phyloP scores from a whole-genome alignment of 1,284 basidiomycete species.

The Ustilago cynodontis region DNA sequence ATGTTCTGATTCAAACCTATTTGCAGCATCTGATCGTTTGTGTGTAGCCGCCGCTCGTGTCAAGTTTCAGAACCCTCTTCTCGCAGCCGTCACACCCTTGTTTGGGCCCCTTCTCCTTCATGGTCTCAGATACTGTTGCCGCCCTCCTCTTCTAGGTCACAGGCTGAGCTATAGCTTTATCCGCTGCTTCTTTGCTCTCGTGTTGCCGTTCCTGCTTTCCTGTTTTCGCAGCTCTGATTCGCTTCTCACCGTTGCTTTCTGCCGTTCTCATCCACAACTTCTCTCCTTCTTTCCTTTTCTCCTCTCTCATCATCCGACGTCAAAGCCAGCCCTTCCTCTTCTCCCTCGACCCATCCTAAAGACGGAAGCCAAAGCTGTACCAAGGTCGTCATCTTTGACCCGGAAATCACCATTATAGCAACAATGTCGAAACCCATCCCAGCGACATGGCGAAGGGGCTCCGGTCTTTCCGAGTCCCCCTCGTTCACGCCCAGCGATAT shows the following conservation, averaged over 20 bases:
- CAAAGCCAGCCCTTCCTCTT: background rate
- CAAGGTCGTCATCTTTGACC: background rate
- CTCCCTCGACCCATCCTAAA: background rate
- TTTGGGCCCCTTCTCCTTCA: background rate
- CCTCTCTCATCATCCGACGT: constrained; percentile 6
- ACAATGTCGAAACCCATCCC: constrained; percentile 43
- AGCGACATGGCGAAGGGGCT: constrained; percentile 28
- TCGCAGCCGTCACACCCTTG: constrained; percentile 5
- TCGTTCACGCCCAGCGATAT: constrained; percentile 22
- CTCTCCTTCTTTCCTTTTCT: background rate
- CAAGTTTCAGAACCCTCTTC: constrained; percentile 8
- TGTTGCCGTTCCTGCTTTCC: constrained; percentile 6
- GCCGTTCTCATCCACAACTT: background rate
- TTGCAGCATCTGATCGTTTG: constrained; percentile 8
- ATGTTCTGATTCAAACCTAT: constrained; percentile 4
- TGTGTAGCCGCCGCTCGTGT: background rate
- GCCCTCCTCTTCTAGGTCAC: background rate
- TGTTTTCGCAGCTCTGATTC: background rate
- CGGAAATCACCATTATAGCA: background rate
- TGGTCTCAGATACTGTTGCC: background rate
- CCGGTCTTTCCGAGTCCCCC: constrained; percentile 18
- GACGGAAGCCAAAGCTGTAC: background rate
- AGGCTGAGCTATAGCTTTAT: background rate
- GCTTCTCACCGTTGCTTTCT: background rate
- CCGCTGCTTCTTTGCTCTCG: background rate